Conservation (phyloP, 768 basidiomycete species). For the Lyophyllum shimeji region DNA sequence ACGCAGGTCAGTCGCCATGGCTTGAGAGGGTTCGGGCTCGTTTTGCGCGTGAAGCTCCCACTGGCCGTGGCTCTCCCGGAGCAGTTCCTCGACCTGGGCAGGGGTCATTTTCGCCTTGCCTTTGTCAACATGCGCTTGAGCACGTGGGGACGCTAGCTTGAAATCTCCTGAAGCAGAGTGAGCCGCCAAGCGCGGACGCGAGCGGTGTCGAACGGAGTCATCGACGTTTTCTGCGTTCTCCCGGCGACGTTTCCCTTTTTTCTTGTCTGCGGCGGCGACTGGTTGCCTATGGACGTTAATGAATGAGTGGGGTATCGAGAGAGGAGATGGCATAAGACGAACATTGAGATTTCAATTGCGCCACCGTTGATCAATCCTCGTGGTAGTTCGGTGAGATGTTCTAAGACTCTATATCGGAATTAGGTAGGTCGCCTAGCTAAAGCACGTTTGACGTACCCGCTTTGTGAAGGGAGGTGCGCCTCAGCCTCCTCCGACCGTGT, state of each 20-base stretch:
- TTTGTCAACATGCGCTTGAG: conserved; percentile 8
- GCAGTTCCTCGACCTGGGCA: conserved; percentile 12
- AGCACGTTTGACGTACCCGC: neutral
- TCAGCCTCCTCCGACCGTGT: neutral
- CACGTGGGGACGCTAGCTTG: conserved; percentile 1
- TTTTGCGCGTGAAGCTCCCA: neutral
- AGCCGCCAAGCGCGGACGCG: conserved; percentile 2
- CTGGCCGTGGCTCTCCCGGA: neutral
- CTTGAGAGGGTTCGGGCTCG: neutral
- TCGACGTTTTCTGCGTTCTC: neutral
- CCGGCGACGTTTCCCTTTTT: neutral
- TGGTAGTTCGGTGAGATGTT: neutral
- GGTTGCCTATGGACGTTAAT: neutral
- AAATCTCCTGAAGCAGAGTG: neutral
- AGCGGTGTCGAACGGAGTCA: conserved; percentile 8
- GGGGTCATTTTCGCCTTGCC: conserved; percentile 18
- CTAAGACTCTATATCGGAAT: neutral
- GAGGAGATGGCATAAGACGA: neutral
- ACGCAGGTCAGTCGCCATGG: neutral
- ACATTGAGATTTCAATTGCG: neutral
- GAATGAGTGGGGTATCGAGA: neutral
- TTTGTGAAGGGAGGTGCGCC: neutral
- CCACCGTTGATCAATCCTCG: neutral
- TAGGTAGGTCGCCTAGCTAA: neutral
- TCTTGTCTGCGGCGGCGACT: neutral